Evolutionary conservation across 2,329 filamentous ascomycete genomes (phyloP).

Genomic region (Onygenales sp.): DNA sequence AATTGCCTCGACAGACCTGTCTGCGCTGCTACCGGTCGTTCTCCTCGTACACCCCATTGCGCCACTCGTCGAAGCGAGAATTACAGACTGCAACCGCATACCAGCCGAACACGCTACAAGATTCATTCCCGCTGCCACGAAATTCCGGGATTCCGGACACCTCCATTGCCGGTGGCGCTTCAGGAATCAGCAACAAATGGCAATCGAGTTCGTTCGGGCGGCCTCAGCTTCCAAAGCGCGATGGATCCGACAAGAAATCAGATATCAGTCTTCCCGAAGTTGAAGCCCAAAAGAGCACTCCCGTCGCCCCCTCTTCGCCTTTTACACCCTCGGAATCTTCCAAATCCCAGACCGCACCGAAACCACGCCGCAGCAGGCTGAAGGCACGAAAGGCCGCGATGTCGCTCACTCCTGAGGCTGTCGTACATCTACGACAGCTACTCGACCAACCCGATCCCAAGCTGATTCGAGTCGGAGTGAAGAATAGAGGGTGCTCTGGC

Average conservation of each 20-base stretch:
- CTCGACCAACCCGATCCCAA: conserved; percentile 82
- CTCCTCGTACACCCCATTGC: conserved; percentile 34
- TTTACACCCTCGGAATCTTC: conserved; percentile 17
- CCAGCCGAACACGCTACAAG: conserved; percentile 49
- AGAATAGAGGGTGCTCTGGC: conserved; percentile 88
- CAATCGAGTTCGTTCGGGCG: conserved; percentile 33
- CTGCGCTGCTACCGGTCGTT: conserved; percentile 36
- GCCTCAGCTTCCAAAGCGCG: conserved; percentile 16
- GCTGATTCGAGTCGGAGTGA: conserved; percentile 87
- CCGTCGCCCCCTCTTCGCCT: conserved; percentile 21
- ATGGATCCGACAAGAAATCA: conserved; percentile 20
- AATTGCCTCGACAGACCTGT: conserved; percentile 30
- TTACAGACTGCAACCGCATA: conserved; percentile 59
- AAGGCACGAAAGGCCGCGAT: conserved; percentile 84
- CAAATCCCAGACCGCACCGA: conserved; percentile 29
- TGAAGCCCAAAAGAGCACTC: conserved; percentile 59
- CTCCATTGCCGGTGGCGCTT: conserved; percentile 47
- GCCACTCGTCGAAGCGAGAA: conserved; percentile 47
- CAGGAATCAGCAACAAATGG: conserved; percentile 39
- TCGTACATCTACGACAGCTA: conserved; percentile 66
- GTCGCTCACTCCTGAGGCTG: conserved; percentile 69
- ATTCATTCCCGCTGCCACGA: conserved; percentile 47
- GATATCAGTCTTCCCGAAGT: conserved; percentile 47
- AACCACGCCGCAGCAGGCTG: conserved; percentile 56
- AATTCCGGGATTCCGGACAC: conserved; percentile 51